Conservation (phyloP, 768 basidiomycete genomes). For the Kwoniella sp. region DNA sequence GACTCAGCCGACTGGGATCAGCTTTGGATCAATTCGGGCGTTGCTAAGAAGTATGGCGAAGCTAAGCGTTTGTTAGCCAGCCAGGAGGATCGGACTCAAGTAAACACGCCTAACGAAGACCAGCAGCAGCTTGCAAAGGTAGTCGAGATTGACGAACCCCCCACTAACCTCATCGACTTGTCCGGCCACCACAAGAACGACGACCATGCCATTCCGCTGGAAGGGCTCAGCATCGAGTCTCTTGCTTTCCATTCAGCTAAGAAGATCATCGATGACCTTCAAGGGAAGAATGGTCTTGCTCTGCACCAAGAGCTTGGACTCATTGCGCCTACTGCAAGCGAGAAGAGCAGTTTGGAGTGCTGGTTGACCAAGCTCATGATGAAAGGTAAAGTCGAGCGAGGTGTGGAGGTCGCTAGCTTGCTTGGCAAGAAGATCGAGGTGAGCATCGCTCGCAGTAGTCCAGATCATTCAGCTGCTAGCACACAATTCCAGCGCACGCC, state of each 20-base stretch:
- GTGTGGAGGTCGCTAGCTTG: conserved; percentile 25
- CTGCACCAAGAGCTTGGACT: conserved; percentile 23
- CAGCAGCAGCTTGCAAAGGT: neutral
- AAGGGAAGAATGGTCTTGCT: neutral
- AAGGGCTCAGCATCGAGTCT: conserved; percentile 6
- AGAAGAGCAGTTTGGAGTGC: conserved; percentile 4
- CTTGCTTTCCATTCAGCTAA: conserved; percentile 17
- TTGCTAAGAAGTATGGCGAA: conserved; percentile 24
- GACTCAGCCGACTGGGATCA: conserved; percentile 9
- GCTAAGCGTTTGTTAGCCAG: conserved; percentile 20
- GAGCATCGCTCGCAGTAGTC: conserved; percentile 10
- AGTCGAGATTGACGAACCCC: neutral
- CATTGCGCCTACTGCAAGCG: conserved; percentile 17
- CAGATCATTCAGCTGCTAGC: too few relatives aligned
- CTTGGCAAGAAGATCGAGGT: conserved; percentile 32
- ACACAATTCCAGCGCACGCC: too few relatives aligned
- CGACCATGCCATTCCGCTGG: neutral
- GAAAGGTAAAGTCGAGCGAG: conserved; percentile 23
- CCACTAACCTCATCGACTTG: neutral
- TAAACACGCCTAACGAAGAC: neutral
- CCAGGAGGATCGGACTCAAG: neutral
- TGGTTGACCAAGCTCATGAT: conserved; percentile 30
- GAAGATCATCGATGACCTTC: conserved; percentile 27
- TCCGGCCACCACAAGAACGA: neutral
- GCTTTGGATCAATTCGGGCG: conserved; percentile 5